Percentiles rank a stretch among this genome's conserved stretches.
phyloP scores from a whole-genome alignment of 305 asterid species.

The Fraxinus nigra region DNA sequence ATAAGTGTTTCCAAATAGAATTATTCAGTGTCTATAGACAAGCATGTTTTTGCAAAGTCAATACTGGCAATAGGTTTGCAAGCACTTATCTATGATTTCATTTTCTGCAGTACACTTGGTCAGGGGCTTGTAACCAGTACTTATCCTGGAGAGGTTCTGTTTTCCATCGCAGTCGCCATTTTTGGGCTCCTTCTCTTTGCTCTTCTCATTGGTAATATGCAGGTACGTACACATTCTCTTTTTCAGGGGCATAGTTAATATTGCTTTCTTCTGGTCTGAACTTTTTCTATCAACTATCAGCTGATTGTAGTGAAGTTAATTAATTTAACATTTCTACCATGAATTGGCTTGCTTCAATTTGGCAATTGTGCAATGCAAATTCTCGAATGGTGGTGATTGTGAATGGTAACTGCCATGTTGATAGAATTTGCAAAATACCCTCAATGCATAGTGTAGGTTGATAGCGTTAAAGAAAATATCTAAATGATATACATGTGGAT shows the following conservation, averaged over 20 bases:
- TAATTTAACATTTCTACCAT: background rate
- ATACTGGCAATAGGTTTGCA: background rate
- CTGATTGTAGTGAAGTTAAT: slow-evolving; percentile 2
- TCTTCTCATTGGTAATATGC: slow-evolving; percentile 99
- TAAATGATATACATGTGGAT: background rate
- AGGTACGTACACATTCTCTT: slow-evolving; percentile 41
- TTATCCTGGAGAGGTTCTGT: slow-evolving; percentile 82
- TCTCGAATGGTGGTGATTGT: background rate
- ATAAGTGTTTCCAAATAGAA: background rate
- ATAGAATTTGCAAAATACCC: background rate
- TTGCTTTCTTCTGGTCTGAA: background rate
- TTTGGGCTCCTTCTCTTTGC: slow-evolving; percentile 88
- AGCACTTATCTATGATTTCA: slow-evolving; percentile 10
- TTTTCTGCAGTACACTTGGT: slow-evolving; percentile 76
- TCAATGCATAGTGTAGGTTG: background rate
- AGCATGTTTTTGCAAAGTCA: background rate
- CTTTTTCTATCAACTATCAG: background rate
- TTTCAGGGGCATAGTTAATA: background rate
- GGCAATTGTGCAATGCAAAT: background rate
- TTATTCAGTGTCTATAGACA: background rate
- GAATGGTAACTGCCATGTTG: background rate
- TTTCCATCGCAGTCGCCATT: slow-evolving; percentile 80
- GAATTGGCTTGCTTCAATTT: background rate
- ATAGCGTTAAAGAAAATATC: background rate
- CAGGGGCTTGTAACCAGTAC: slow-evolving; percentile 96